Conservation (phyloP, 2,329 filamentous ascomycete genomes). For the Xylaria sp. region DNA sequence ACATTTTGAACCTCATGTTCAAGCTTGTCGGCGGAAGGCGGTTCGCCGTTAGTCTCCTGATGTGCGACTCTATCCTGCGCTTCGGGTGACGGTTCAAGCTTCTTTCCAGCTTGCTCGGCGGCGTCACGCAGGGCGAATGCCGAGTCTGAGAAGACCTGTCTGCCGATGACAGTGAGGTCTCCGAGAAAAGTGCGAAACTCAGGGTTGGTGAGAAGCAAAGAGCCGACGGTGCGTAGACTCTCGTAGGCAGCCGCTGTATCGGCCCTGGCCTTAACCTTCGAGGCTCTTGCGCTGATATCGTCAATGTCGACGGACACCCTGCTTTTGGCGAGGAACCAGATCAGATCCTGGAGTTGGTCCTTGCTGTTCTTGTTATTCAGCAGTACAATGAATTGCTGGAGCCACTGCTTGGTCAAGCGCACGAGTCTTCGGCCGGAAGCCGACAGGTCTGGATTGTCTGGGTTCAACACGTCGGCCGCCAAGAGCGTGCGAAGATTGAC, state of each 20-base stretch:
- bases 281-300: slow-evolving; percentile 70
- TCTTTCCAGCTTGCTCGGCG: slow-evolving; percentile 77
- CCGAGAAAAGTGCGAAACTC: slow-evolving; percentile 89
- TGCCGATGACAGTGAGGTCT: slow-evolving; percentile 80
- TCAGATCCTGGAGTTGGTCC: slow-evolving; percentile 90
- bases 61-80: slow-evolving; percentile 66
- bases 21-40: slow-evolving; percentile 72
- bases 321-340: slow-evolving; percentile 86
- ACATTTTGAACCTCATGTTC: slow-evolving; percentile 67
- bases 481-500: slow-evolving; percentile 83
- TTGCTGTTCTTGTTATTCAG: slow-evolving; percentile 82
- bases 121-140: slow-evolving; percentile 81
- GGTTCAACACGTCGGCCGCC: slow-evolving; percentile 80
- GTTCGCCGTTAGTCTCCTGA: slow-evolving; percentile 46
- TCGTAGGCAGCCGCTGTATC: slow-evolving; percentile 80
- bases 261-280: slow-evolving; percentile 72
- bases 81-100: slow-evolving; percentile 74
- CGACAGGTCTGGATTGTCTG: slow-evolving; percentile 79
- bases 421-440: slow-evolving; percentile 79
- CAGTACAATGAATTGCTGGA: slow-evolving; percentile 84
- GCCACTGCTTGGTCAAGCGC: slow-evolving; percentile 76
- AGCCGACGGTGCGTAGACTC: slow-evolving; percentile 84
- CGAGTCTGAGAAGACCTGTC: slow-evolving; percentile 88
- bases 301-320: slow-evolving; percentile 74
- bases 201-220: slow-evolving; percentile 86